Conservation (phyloP, 2,329 filamentous ascomycete species). For the Venturia aucupariae region DNA sequence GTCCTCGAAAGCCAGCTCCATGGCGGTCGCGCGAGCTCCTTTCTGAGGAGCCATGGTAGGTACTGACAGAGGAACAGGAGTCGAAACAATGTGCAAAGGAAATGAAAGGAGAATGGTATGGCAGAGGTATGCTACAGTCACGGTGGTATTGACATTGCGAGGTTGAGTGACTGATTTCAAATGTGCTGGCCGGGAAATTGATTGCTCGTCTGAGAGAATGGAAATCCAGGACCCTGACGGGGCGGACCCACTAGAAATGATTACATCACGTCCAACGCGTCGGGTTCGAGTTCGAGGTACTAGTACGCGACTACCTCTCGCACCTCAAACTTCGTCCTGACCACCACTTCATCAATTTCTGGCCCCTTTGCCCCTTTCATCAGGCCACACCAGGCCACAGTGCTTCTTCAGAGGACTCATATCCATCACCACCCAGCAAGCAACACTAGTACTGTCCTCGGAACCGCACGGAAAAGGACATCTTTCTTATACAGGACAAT, state of each 20-base stretch:
- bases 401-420: not conserved
- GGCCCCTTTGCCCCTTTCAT: not conserved
- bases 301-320: no score
- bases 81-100: not conserved
- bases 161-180: no score
- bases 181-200: not conserved
- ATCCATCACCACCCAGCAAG: not conserved
- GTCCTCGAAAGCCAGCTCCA: constrained; percentile 7
- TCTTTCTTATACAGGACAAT: no score
- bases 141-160: not conserved
- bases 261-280: no score
- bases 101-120: not conserved
- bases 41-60: constrained; percentile 13
- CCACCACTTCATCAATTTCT: not conserved
- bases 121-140: not conserved
- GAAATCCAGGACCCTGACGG: no score
- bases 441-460: no score
- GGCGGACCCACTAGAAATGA: no score
- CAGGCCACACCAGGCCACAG: constrained; percentile 4
- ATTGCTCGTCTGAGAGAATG: no score
- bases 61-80: not conserved
- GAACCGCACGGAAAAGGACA: no score
- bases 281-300: no score
- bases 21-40: not conserved
- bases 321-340: no score